phyloP scores from a whole-genome alignment of 2,329 filamentous ascomycete genomes.

The Grosmannia clavigera region DNA sequence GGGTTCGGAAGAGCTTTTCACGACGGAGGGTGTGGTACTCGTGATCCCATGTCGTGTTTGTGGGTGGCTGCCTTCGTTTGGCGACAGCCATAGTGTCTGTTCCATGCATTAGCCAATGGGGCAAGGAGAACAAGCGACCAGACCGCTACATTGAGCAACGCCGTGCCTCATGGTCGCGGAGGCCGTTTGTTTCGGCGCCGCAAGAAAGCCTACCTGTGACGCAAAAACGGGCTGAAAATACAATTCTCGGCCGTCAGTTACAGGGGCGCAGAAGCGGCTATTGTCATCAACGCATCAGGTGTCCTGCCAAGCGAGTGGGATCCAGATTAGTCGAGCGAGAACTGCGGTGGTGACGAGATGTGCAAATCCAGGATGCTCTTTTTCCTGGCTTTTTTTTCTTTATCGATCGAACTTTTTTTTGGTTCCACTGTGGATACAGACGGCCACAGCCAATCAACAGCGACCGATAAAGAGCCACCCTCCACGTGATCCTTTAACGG shows the following conservation, averaged over 20 bases:
- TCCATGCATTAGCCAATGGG: not conserved
- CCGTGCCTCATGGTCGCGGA: not conserved
- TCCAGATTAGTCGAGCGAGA: not conserved
- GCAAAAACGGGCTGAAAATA: not conserved
- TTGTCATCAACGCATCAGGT: not conserved
- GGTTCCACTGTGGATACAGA: not conserved
- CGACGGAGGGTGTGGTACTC: conserved; percentile 77
- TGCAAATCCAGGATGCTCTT: not conserved
- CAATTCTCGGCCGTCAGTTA: not conserved
- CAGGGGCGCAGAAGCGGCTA: not conserved
- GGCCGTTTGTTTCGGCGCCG: not conserved
- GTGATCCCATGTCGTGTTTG: conserved; percentile 65
- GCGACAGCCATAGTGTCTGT: conserved; percentile 10
- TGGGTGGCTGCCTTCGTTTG: conserved; percentile 22
- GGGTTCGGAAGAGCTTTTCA: conserved; percentile 79
- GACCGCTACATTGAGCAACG: not conserved
- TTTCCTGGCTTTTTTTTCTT: conserved; percentile 8
- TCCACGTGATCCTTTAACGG: not conserved
- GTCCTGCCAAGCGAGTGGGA: not conserved
- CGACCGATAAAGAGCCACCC: not conserved
- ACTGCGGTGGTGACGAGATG: not conserved
- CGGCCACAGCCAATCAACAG: not conserved
- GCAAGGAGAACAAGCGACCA: not conserved
- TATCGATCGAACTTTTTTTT: conserved; percentile 8
- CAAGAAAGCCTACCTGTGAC: not conserved